Base-by-base conservation (phyloP, 2,329 filamentous ascomycete species). In the Pestalotiopsis sp. region DNA sequence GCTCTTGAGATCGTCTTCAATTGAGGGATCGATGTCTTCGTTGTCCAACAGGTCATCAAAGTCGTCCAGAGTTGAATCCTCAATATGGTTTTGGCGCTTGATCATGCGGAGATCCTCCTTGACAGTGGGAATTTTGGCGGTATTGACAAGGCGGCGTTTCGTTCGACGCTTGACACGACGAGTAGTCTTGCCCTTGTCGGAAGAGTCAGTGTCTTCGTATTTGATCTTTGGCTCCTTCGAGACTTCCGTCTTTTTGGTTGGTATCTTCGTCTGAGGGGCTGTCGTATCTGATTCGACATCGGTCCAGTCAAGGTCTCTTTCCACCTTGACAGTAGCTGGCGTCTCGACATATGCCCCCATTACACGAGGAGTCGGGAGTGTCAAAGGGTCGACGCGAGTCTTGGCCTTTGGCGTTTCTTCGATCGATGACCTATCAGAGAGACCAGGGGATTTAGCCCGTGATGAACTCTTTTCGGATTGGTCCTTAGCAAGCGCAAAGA, bases 61-160 rank as follows among this genome's bases (percentile, higher is more conserved):
- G 69, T 89, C 86, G 62, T 90, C 87, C n/a, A 89, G 76, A 0
- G 87, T 89, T 1, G 86, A 88, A 72, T 90, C 88, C 20, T 90
- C 87, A 31, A 89, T 84, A 66, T 88, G 82, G 72, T 88, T 83
- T 59, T 78, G 79, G 17, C 81, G 81, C 70, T 87, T 82, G 60
- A 90, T 85, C 64, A 86, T 83, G 36, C 83, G 78, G 36, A 90
- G 77, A 71, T 90, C 88, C 68, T 88, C 87, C 67, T 82, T 85
- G 66, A 87, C 87, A 2, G 84, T 87, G 2, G 86, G 83, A 3
- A 82, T 86, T 68, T 81, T 85, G 65, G 84, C 84, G 3, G 87
- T 85, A 77, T 90, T 90, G 70, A 82, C 80, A 45, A 88, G 75
- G 41, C 82, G 81, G 57, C 78, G 77, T 66, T 84, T 82, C 7